Base-by-base conservation (phyloP, 805 yeast genomes). In the Metschnikowia koreensis region DNA sequence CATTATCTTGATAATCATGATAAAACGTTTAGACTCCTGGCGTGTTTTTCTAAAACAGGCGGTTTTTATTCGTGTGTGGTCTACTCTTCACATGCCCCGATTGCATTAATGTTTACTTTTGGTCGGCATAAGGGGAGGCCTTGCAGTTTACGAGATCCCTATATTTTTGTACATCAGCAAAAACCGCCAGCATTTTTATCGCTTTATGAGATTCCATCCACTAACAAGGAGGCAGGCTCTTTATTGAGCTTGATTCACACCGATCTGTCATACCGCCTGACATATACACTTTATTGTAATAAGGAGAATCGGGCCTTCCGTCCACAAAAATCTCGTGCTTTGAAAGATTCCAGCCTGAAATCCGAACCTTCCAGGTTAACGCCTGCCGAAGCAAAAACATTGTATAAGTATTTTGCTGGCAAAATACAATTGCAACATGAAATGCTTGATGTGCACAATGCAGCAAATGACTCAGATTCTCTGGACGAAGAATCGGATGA, bases 1-100 rank as follows among this genome's bases (percentile, higher is more conserved):
- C 97, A 90, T 65, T 80, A 69, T 53, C 66, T 87, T 22, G 76
- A 77, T 41, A 73, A 78, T 7, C 56, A 64, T 0, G 96, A 89
- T 58, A 76, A 79, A 1, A 75, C 89, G 0, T 58, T 84, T 49
- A 68, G 64, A 47, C 61, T 76, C 1, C 62, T 67, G 11, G 53
- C 51, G 13, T 47, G 52, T 33, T 48, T 60, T 9, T 39, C 64
- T 3, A 59, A 58, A 11, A 59, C 58, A 44, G 52, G 53, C 51
- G 41, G 38, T 4, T 38, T 46, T 16, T 56, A 47, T 31, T 13
- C 47, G 17, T 57, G 59, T 42, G 34, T 52, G n/a, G 65, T 73
- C 1, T 66, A 64, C 50, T 72, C 77, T 1, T 64, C 64, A 27
- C 31, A 63, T 7, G 57, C 62, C 8, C 76, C 79, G 1, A 48